phyloP scores from a whole-genome alignment of 108 stramenopile species.

The Nitzschia sp. region DNA sequence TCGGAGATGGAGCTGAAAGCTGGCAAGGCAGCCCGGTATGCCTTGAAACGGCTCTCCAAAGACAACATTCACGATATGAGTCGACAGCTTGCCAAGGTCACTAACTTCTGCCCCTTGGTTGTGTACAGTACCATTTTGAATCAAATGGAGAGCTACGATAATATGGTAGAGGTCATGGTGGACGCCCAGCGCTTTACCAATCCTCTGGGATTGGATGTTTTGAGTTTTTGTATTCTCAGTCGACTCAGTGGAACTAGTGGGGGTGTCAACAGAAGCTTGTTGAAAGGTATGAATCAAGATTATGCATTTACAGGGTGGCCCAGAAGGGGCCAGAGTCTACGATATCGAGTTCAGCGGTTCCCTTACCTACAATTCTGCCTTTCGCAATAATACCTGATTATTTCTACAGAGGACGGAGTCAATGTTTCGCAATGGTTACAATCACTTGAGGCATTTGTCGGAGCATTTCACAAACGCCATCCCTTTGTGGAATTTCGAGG shows the following conservation, averaged over 20 bases:
- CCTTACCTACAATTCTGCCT: conserved; percentile 12
- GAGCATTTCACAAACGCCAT: conserved; percentile 74
- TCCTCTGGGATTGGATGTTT: conserved; percentile 82
- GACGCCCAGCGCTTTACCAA: conserved; percentile 81
- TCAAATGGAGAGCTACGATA: conserved; percentile 95
- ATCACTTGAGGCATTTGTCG: conserved; percentile 79
- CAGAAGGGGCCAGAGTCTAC: too few relatives aligned
- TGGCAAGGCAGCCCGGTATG: conserved; percentile 65
- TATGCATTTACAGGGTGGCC: too few relatives aligned
- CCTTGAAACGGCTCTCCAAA: conserved; percentile 86
- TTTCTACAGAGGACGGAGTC: conserved; percentile 70
- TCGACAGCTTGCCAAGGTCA: conserved; percentile 68
- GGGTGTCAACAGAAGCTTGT: conserved; percentile 60
- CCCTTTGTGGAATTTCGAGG: conserved; percentile 80
- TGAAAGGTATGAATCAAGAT: conserved; percentile 54
- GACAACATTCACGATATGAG: conserved; percentile 84
- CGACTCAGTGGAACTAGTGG: conserved; percentile 57
- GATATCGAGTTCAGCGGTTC: conserved; percentile 2
- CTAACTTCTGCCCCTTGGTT: conserved; percentile 88
- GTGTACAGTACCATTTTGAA: conserved; percentile 79
- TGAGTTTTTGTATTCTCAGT: conserved; percentile 75
- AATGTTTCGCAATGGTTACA: conserved; percentile 86
- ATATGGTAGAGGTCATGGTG: conserved; percentile 90
- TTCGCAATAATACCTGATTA: not conserved
- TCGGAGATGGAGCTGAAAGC: conserved; percentile 74